Base-by-base conservation (phyloP, 2,329 filamentous ascomycete genomes). In the Zymoseptoria pseudotritici region DNA sequence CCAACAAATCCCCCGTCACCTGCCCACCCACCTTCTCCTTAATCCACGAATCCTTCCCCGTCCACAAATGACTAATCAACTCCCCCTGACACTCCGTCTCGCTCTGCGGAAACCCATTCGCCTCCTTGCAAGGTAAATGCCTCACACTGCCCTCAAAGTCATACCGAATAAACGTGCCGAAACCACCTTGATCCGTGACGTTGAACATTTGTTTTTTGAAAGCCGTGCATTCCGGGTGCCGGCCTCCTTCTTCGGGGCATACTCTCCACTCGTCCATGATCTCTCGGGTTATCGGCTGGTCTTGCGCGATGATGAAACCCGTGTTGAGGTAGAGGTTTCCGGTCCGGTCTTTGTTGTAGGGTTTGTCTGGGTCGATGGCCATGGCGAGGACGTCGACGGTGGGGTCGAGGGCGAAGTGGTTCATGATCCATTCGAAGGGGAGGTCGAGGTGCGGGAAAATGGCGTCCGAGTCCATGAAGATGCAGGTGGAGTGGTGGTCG, bases 341-440 rank as follows among this genome's bases (percentile, higher is more conserved):
- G 19, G 19, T 24, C 3, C 50, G 46, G 54, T 59, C 58, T 50
- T 55, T 31, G 31, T 56, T 59, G 7, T 10, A 46, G 21, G 22
- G 21, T 19, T 46, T 10, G 19, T 53, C 52, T 5, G 58, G 58
- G 24, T 59, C 58, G 3, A 50, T 24, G 26, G 58, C 58, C 42
- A 59, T 53, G 24, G 58, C 53, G 20, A 59, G 42, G 29, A 54
- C 50, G 29, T 56, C 19, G 17, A 9, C n/a, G 9, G 20, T 46
- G 19, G 58, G 58, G 36, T 60, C 58, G 9, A 60, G 29, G 20
- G 50, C 17, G 55, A 55, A 60, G 58, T 57, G 57, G 22, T 60
- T 60, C 55, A 60, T 31, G 13, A 60, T 55, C 58, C 58, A 60
- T 51, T 60, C 58, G 22, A 60, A 50, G 10, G 58, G 58, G 31